phyloP scores from a whole-genome alignment of 805 yeast genomes.

The Starmerella potacharoeniae region DNA sequence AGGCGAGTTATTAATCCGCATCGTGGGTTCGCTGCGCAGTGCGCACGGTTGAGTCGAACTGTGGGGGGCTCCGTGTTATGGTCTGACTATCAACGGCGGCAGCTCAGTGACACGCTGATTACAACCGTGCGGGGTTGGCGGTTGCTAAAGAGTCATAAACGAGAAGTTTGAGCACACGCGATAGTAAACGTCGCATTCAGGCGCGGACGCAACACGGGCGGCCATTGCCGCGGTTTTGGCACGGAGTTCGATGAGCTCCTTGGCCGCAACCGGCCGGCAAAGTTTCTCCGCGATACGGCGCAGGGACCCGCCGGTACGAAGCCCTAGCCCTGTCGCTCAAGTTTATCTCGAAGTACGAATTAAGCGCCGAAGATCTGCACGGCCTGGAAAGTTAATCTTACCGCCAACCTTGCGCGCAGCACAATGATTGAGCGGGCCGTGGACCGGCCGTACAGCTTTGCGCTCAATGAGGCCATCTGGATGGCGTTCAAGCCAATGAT shows the following conservation, averaged over 20 bases:
- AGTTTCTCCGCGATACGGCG: too few relatives aligned
- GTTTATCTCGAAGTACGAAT: not conserved
- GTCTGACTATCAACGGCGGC: not conserved
- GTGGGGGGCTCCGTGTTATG: not conserved
- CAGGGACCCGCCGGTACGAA: not conserved
- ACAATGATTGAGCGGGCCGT: slow-evolving; percentile 8
- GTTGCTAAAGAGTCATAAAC: not conserved
- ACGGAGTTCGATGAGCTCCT: too few relatives aligned
- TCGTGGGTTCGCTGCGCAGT: too few relatives aligned
- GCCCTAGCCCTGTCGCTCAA: not conserved
- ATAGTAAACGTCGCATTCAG: too few relatives aligned
- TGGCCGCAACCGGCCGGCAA: too few relatives aligned
- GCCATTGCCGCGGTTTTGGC: too few relatives aligned
- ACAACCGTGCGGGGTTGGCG: not conserved
- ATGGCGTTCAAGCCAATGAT: slow-evolving; percentile 77
- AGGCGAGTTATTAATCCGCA: not conserved
- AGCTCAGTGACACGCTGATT: not conserved
- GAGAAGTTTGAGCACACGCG: too few relatives aligned
- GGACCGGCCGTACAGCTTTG: slow-evolving; percentile 14
- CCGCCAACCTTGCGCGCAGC: not conserved
- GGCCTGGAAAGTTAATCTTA: not conserved
- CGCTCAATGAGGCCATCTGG: slow-evolving; percentile 43
- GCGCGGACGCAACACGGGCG: too few relatives aligned
- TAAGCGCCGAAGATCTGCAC: not conserved
- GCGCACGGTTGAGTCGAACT: not conserved